Base-by-base conservation (phyloP, 441 rosid genomes). In the Arabidopsis lyrata region DNA sequence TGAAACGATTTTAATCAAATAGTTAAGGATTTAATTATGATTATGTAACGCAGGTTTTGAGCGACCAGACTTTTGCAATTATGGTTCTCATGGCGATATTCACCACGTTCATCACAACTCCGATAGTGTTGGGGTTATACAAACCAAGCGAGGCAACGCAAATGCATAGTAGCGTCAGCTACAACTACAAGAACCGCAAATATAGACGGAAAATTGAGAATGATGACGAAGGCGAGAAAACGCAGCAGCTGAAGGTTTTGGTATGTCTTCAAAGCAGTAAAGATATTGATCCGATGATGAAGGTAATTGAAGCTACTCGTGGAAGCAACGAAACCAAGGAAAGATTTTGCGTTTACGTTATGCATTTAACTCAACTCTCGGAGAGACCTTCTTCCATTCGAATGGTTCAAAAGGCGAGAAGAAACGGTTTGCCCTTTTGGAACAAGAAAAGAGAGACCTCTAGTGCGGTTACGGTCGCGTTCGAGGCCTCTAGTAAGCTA, bases 361-460 rank as follows among this genome's bases (percentile, higher is more conserved):
- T 89, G 82, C 95, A 89, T 74, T 83, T 89, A 13, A 82, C 84
- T 83, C 87, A 87, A 77, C 87, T 90, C 12, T 81, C 93, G 0
- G 86, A 83, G 59, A 77, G 83, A 54, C 39, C 86, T 24, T 83
- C 88, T 38, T 78, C 88, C 2, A 77, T 85, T 32, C 81, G 74
- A 10, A 85, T 81, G 86, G 84, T 83, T 62, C 88, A 83, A 35
- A 81, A 75, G 73, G 85, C 80, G 3, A 77, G 83, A 63, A 79
- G 77, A 64, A 85, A 81, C 13, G 86, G 87, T 9, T 50, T 81
- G 2, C 86, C 82, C 0, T 81, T 79, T 35, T 82, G 87, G 86
- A 81, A 84, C 62, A 82, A 78, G 53, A 60, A 47, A 45, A 60
- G 58, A 71, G 66, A 45, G 10, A 57, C 65, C 24, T 15, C 68